A percentile compares a stretch with the other conserved stretches of the same genome.
Evolutionary conservation across 2,329 filamentous ascomycete species (phyloP).

Genomic region (Pestalotiopsis sp.): DNA sequence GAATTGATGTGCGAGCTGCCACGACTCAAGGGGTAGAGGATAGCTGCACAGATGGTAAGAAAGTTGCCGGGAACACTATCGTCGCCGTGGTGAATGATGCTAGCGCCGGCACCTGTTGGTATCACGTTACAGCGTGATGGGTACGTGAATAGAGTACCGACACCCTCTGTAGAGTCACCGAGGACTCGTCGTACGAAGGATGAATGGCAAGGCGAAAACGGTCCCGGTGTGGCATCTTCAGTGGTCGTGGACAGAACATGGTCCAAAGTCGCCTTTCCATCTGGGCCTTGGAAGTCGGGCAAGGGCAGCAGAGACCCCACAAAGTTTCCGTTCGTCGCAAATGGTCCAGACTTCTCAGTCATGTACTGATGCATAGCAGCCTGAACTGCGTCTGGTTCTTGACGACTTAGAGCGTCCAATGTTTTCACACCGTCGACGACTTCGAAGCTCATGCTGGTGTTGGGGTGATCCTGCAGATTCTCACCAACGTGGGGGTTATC

Average conservation of each 20-base stretch:
- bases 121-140: conserved; percentile 15
- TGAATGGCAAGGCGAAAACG: neutral
- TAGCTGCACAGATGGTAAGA: conserved; percentile 49
- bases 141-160: conserved; percentile 33
- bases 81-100: conserved; percentile 52
- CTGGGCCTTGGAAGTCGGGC: conserved; percentile 1
- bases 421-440: conserved; percentile 19
- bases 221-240: neutral
- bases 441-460: conserved; percentile 14
- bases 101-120: conserved; percentile 46
- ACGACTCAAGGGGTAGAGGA: conserved; percentile 54
- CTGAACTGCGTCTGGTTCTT: conserved; percentile 17
- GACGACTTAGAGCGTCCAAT: conserved; percentile 19
- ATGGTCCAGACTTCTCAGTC: conserved; percentile 32
- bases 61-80: conserved; percentile 49
- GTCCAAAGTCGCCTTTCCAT: neutral
- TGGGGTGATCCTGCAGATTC: conserved; percentile 50
- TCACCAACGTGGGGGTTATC: conserved; percentile 47
- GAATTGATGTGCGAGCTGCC: conserved; percentile 49
- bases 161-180: conserved; percentile 37
- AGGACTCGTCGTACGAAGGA: conserved; percentile 25
- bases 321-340: conserved; percentile 28
- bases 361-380: conserved; percentile 38
- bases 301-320: conserved; percentile 12
- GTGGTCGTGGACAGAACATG: neutral